Conservation (phyloP, 202 grass and related monocot species). For the Carex sylvatica region DNA sequence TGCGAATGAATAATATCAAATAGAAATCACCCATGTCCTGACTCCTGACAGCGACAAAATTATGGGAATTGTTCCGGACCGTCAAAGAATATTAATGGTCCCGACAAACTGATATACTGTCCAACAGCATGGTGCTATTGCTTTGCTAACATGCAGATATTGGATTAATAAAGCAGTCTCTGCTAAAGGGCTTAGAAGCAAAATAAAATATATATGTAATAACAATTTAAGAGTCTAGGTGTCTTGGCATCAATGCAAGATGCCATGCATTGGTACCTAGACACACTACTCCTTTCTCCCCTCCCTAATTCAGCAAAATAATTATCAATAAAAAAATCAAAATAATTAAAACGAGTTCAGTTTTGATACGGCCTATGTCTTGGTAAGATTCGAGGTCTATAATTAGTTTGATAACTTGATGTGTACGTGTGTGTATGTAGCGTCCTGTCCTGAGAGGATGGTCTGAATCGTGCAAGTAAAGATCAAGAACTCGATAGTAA, state of each 20-base stretch:
- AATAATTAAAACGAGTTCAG: neutral
- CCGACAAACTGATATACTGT: neutral
- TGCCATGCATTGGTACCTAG: neutral
- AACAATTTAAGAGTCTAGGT: neutral
- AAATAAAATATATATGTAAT: no score
- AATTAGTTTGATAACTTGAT: no score
- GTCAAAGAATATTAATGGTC: neutral
- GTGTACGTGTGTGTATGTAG: no score
- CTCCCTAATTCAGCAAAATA: neutral
- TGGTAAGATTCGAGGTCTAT: no score
- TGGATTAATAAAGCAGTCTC: neutral
- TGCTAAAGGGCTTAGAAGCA: no score
- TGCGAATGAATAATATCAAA: neutral
- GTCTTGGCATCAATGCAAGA: neutral
- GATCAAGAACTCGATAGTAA: no score
- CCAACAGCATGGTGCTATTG: neutral
- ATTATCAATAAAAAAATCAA: no score
- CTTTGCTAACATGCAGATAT: neutral
- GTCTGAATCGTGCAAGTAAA: no score
- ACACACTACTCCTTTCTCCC: neutral
- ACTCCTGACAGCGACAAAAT: constrained; percentile 11
- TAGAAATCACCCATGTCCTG: neutral
- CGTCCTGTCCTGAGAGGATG: no score
- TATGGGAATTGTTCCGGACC: neutral
- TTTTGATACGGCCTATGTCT: no score